Conservation (phyloP, 169 alveolate genomes). For the Plasmodium gonderi region DNA sequence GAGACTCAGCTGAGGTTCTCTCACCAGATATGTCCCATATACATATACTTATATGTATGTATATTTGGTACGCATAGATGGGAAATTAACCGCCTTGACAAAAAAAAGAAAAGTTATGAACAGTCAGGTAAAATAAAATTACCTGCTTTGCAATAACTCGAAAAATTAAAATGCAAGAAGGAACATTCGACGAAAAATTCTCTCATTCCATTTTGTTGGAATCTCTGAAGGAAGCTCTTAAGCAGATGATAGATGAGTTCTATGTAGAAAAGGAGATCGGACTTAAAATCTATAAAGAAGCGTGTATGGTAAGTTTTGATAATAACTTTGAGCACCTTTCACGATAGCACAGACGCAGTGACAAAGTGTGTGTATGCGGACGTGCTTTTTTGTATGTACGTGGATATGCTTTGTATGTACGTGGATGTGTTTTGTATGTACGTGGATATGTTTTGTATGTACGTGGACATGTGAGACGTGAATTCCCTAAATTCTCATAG, state of each 20-base stretch:
- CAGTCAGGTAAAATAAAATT: neutral
- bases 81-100: neutral
- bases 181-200: constrained; percentile 44
- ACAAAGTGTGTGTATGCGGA: neutral
- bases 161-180: constrained; percentile 47
- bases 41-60: too few species aligned
- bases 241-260: constrained; percentile 69
- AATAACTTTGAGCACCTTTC: too few species aligned
- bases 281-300: constrained; percentile 56
- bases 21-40: neutral
- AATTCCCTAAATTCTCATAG: too few species aligned
- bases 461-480: too few species aligned
- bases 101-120: constrained; percentile 17
- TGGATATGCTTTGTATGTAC: too few species aligned
- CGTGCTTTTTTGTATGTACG: too few species aligned
- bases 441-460: too few species aligned
- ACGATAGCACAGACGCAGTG: too few species aligned
- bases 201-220: constrained; percentile 53
- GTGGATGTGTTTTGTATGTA: too few species aligned
- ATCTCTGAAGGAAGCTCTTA: constrained; percentile 69
- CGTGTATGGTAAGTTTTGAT: constrained; percentile 55
- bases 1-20: neutral
- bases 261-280: constrained; percentile 69
- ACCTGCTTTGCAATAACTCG: neutral
- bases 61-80: neutral